Evolutionary conservation across 2,329 filamentous ascomycete genomes (phyloP).

Genomic region (Cladosporium halotolerans): DNA sequence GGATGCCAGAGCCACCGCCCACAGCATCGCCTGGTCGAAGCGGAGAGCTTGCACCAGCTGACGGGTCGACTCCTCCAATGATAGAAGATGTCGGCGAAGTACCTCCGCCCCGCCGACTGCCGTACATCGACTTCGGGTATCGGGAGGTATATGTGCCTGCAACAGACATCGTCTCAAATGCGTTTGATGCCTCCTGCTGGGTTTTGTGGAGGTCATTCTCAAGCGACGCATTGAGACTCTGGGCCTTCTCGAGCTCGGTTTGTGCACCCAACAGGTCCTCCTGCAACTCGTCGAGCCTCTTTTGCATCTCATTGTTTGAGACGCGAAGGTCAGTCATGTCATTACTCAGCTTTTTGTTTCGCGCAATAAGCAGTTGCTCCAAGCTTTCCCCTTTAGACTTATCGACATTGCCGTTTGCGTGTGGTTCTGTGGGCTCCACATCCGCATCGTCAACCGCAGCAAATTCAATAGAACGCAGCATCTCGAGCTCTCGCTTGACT

Average conservation of each 20-base stretch:
- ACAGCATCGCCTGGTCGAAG: slow-evolving; percentile 60
- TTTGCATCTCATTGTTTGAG: slow-evolving; percentile 86
- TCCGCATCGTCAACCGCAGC: slow-evolving; percentile 64
- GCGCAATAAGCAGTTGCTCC: slow-evolving; percentile 81
- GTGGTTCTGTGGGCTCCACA: slow-evolving; percentile 39
- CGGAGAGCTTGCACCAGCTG: slow-evolving; percentile 39
- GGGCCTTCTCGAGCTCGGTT: slow-evolving; percentile 76
- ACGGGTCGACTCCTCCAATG: slow-evolving; percentile 89
- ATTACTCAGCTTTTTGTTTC: slow-evolving; percentile 94
- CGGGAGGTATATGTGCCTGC: slow-evolving; percentile 84
- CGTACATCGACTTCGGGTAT: slow-evolving; percentile 59
- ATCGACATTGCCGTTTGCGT: slow-evolving; percentile 45
- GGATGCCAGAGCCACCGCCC: slow-evolving; percentile 75
- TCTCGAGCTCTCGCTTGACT: slow-evolving; percentile 89
- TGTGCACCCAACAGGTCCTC: slow-evolving; percentile 78
- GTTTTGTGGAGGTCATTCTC: slow-evolving; percentile 87
- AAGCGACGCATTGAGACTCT: slow-evolving; percentile 77
- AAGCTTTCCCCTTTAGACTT: slow-evolving; percentile 53
- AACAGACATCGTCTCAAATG: slow-evolving; percentile 84
- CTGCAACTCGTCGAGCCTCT: slow-evolving; percentile 70
- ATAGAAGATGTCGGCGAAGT: slow-evolving; percentile 94
- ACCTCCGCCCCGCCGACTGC: slow-evolving; percentile 59
- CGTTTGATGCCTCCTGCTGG: slow-evolving; percentile 76
- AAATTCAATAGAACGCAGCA: slow-evolving; percentile 93
- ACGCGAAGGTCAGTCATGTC: slow-evolving; percentile 89